A percentile compares a stretch with the other conserved stretches of the same genome.
Evolutionary conservation across 345 rosid genomes (phyloP).

Genomic region (Arabis hirsuta): DNA sequence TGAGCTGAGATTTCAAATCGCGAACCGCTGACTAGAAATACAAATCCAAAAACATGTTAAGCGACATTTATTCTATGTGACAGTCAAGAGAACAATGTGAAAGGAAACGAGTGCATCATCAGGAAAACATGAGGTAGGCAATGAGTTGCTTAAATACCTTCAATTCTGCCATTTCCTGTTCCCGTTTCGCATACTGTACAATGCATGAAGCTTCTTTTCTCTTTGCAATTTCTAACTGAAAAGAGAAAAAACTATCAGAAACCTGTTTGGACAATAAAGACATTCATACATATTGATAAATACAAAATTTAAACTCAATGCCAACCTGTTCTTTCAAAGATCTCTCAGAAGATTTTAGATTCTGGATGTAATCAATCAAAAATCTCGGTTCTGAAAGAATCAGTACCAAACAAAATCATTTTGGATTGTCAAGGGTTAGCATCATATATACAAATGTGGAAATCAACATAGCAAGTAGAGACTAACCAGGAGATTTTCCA

Average conservation of each 20-base stretch:
- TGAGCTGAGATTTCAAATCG: conserved; percentile 89
- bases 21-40: conserved; percentile 84
- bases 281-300: conserved; percentile 7
- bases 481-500: conserved; percentile 82
- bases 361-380: conserved; percentile 73
- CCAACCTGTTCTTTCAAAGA: conserved; percentile 82
- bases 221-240: conserved; percentile 89
- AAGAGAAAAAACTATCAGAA: conserved; percentile 36
- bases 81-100: conserved; percentile 10
- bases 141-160: conserved; percentile 53
- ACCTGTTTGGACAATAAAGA: conserved; percentile 13
- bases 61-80: conserved; percentile 5
- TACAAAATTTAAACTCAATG: conserved; percentile 24
- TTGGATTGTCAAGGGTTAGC: conserved; percentile 1
- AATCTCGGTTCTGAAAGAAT: conserved; percentile 72
- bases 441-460: conserved; percentile 22
- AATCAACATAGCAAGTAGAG: conserved; percentile 23
- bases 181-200: conserved; percentile 91
- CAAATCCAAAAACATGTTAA: conserved; percentile 19
- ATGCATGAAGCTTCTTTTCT: conserved; percentile 98
- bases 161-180: conserved; percentile 93
- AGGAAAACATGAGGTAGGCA: conserved; percentile 8
- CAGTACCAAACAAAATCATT: conserved; percentile 26
- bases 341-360: conserved; percentile 82
- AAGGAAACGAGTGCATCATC: conserved; percentile 8